Evolutionary conservation across 2,329 filamentous ascomycete genomes (phyloP), one percentile per base, ranked within the genome.

Genomic region (Myotisia sp.): DNA sequence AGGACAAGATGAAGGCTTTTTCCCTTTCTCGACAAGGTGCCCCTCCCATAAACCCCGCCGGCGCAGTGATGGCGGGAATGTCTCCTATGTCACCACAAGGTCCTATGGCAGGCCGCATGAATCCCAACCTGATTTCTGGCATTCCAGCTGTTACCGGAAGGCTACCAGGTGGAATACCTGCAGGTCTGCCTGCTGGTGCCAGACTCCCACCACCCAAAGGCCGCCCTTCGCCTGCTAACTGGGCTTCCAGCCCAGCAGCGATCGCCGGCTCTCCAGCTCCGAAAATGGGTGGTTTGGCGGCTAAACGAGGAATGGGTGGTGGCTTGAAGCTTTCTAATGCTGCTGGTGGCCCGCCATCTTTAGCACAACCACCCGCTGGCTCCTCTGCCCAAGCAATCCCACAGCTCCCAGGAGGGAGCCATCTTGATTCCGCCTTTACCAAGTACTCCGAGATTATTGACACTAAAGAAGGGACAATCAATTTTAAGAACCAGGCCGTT

Each of bases 401-500:
- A n/a, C n/a, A n/a, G n/a, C n/a, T n/a, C n/a, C n/a, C n/a, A n/a
- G n/a, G n/a, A n/a, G n/a, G n/a, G n/a, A 35, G 47, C 36, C 12
- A 44, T 34, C 26, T 53, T 33, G 57, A 60, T 10, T 65, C 64
- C 3, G 58, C 68, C 34, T 70, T 83, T 54, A 74, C 71, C 49
- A 77, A 78, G 48, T 82, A 77, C 47, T 67, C 76, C 20, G 77
- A 94, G 43, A 90, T 81, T 50, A 82, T 98, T 40, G 86, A 98
- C 52, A 79, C 84, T 0, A 82, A 94, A 50, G 83, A 83, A 33
- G 90, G 90, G 7, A 92, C 80, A 47, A 67, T 98, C 42, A 92
- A 78, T 6, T 98, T 98, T 59, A 82, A 85, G 47, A 86, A 85
- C 45, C 92, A 92, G 45, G 90, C 90, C 7, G 74, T 84, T 3